These are phyloP conservation scores for Didymella pomorum DNA, from an alignment of 2,329 filamentous ascomycete genomes.

Conservation along the genomic window DNA sequence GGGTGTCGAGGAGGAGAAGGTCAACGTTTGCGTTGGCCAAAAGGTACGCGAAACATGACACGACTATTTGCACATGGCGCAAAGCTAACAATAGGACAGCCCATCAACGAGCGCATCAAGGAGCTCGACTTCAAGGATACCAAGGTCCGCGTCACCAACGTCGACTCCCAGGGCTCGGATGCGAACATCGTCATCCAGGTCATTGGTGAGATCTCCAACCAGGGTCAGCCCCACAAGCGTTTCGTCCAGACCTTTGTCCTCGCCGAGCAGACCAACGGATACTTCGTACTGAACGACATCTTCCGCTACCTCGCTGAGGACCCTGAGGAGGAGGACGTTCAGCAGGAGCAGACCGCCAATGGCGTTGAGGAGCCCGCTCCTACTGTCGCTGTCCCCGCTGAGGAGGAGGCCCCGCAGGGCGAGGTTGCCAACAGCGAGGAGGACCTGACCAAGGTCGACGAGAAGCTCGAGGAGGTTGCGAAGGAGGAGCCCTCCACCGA, in stretches of 20 bases:
- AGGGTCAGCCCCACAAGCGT: constrained; percentile 87
- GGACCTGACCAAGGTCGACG: constrained; percentile 64
- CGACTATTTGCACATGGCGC: background rate
- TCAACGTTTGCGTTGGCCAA: constrained; percentile 85
- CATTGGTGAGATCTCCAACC: constrained; percentile 97
- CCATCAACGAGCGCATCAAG: constrained; percentile 94
- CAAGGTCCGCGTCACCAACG: constrained; percentile 98
- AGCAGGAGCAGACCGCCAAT: constrained; percentile 44
- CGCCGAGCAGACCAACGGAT: constrained; percentile 93
- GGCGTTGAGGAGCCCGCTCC: constrained; percentile 54
- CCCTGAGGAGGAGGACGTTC: constrained; percentile 69
- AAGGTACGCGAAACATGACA: constrained; percentile 67
- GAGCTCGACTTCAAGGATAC: constrained; percentile 93
- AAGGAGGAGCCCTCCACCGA: constrained; percentile 44
- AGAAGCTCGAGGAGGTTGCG: constrained; percentile 74
- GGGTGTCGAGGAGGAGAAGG: constrained; percentile 87
- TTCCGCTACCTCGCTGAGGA: constrained; percentile 92
- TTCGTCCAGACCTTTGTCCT: constrained; percentile 98
- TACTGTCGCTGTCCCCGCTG: constrained; percentile 43
- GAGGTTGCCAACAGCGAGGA: constrained; percentile 54
- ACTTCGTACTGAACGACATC: constrained; percentile 98
- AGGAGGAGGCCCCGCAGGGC: constrained; percentile 41
- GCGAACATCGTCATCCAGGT: constrained; percentile 97
- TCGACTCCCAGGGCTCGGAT: constrained; percentile 92
- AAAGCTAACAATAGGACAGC: constrained; percentile 58